phyloP scores from a whole-genome alignment of 495 filamentous ascomycete species.

The Penicillium ochrochloron region DNA sequence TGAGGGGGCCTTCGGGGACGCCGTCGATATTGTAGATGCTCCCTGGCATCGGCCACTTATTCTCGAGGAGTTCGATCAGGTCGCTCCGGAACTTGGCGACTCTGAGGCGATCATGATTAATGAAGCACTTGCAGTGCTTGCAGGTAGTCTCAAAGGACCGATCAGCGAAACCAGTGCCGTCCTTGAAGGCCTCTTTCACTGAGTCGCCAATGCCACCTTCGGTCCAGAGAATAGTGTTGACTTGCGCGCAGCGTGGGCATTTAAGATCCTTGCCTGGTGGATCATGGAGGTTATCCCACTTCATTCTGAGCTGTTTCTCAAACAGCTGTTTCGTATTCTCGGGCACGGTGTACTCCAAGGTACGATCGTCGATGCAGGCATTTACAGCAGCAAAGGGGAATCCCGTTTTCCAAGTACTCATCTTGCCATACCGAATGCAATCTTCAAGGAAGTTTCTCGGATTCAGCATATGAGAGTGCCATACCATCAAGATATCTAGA shows the following conservation, averaged over 20 bases:
- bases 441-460: conserved; percentile 79
- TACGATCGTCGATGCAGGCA: conserved; percentile 61
- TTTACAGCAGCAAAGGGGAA: conserved; percentile 73
- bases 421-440: conserved; percentile 63
- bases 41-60: conserved; percentile 62
- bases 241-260: conserved; percentile 59
- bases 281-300: conserved; percentile 66
- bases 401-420: conserved; percentile 63
- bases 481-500: conserved; percentile 83
- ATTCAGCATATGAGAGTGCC: conserved; percentile 85
- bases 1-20: conserved; percentile 25
- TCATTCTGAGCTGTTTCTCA: conserved; percentile 51
- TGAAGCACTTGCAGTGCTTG: conserved; percentile 48
- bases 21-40: conserved; percentile 54
- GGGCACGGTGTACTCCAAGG: conserved; percentile 63
- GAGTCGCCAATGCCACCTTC: conserved; percentile 19
- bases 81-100: conserved; percentile 65
- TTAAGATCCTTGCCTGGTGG: conserved; percentile 47
- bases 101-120: conserved; percentile 53
- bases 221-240: conserved; percentile 32
- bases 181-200: conserved; percentile 22
- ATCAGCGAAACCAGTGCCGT: conserved; percentile 64
- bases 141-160: conserved; percentile 50
- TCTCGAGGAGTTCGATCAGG: conserved; percentile 43
- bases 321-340: conserved; percentile 52